A percentile compares a stretch with the other conserved stretches of the same genome.
phyloP scores from a whole-genome alignment of 352 stramenopile genomes.

The Phytophthora ohioensis region DNA sequence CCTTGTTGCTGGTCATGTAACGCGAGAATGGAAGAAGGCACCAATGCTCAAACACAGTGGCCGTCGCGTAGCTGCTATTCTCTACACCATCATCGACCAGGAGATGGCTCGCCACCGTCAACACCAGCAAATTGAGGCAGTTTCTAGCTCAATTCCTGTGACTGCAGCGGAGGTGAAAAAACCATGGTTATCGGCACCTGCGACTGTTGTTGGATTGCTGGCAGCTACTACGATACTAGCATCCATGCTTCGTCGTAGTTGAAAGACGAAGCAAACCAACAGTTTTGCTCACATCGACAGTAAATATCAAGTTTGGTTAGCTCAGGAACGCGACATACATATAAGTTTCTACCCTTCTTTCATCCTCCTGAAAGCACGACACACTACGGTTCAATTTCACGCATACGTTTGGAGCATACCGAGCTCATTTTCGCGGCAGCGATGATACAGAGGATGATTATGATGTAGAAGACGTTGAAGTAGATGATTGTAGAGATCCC shows the following conservation, averaged over 20 bases:
- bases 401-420: constrained; percentile 17
- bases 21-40: constrained; percentile 82
- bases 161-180: constrained; percentile 7
- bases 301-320: constrained; percentile 26
- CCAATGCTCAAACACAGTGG: constrained; percentile 89
- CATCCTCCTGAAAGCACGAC: constrained; percentile 21
- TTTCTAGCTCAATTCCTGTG: constrained; percentile 3
- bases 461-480: constrained; percentile 25
- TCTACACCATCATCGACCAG: constrained; percentile 89
- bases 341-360: constrained; percentile 26
- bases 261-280: background rate
- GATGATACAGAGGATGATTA: constrained; percentile 36
- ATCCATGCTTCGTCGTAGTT: constrained; percentile 36
- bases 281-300: constrained; percentile 4
- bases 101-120: constrained; percentile 67
- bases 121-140: constrained; percentile 10
- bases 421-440: constrained; percentile 26
- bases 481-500: constrained; percentile 21
- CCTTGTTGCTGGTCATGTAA: constrained; percentile 41
- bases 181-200: constrained; percentile 17
- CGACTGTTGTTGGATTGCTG: constrained; percentile 34
- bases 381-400: constrained; percentile 31
- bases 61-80: constrained; percentile 77
- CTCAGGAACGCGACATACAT: constrained; percentile 35
- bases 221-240: constrained; percentile 36